These are phyloP conservation scores for Microsporum ferrugineum DNA, from an alignment of 2,329 filamentous ascomycete genomes.

Conservation along the genomic window DNA sequence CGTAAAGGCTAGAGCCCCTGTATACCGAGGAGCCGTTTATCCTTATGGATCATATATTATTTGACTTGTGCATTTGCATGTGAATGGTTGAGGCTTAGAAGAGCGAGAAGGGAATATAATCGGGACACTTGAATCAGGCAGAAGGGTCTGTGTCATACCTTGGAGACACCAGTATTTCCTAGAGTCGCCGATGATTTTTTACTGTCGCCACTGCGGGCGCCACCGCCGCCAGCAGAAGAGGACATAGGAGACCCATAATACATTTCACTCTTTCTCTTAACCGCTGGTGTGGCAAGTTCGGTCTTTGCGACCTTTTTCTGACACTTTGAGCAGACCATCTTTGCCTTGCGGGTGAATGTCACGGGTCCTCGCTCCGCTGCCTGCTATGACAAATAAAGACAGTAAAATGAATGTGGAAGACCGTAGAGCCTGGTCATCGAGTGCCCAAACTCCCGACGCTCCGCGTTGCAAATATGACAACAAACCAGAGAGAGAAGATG, in stretches of 20 bases:
- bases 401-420: neutral
- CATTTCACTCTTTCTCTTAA: conserved; percentile 57
- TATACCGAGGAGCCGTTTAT: neutral
- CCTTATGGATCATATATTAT: neutral
- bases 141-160: conserved; percentile 33
- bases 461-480: neutral
- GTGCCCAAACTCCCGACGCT: neutral
- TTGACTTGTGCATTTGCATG: neutral
- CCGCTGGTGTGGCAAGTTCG: conserved; percentile 50
- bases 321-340: conserved; percentile 55
- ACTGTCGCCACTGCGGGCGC: conserved; percentile 30
- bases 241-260: conserved; percentile 49
- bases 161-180: conserved; percentile 48
- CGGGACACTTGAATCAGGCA: neutral
- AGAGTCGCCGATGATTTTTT: conserved; percentile 41
- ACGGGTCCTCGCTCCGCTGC: neutral
- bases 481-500: neutral
- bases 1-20: neutral
- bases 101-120: neutral
- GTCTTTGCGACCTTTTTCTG: conserved; percentile 50
- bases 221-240: conserved; percentile 25
- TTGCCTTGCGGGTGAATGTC: conserved; percentile 11
- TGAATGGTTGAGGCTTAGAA: neutral
- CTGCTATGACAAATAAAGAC: neutral
- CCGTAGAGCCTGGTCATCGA: no score